Percentiles rank a stretch among this genome's conserved stretches.
phyloP scores from a whole-genome alignment of 1,139 yeast genomes.

The Zygoascus meyerae region DNA sequence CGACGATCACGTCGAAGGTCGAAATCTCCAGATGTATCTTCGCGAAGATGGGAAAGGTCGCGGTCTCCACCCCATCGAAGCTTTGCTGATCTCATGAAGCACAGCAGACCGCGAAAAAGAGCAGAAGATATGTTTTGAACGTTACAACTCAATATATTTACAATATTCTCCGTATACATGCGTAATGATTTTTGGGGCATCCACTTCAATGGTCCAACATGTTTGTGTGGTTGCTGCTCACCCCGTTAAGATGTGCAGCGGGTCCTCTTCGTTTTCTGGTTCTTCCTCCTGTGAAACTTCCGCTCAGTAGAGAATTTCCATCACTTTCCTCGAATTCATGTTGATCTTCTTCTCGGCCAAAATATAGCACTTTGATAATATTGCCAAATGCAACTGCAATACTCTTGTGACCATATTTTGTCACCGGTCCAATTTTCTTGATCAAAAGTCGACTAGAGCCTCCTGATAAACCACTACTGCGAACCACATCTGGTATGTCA shows the following conservation, averaged over 20 bases:
- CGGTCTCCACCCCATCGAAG: conserved; percentile 3
- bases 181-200: not conserved
- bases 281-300: not conserved
- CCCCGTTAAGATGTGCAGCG: not conserved
- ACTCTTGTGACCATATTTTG: conserved; percentile 71
- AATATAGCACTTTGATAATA: conserved; percentile 60
- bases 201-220: not conserved
- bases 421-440: conserved; percentile 48
- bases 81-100: conserved; percentile 15
- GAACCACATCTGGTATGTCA: conserved; percentile 51
- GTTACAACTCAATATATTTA: not conserved
- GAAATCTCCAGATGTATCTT: conserved; percentile 1
- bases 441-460: conserved; percentile 35
- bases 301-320: not conserved
- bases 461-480: conserved; percentile 10
- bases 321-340: conserved; percentile 4
- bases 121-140: conserved; percentile 19
- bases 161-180: not conserved
- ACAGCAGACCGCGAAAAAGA: conserved; percentile 5
- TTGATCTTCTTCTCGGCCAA: conserved; percentile 50
- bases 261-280: conserved; percentile 1
- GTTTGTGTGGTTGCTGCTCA: not conserved
- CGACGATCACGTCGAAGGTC: conserved; percentile 3
- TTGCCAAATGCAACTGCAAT: conserved; percentile 71
- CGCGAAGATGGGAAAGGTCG: conserved; percentile 10